Evolutionary conservation across 805 yeast species (phyloP).

Genomic region (Sugiyamaella chiloensis): DNA sequence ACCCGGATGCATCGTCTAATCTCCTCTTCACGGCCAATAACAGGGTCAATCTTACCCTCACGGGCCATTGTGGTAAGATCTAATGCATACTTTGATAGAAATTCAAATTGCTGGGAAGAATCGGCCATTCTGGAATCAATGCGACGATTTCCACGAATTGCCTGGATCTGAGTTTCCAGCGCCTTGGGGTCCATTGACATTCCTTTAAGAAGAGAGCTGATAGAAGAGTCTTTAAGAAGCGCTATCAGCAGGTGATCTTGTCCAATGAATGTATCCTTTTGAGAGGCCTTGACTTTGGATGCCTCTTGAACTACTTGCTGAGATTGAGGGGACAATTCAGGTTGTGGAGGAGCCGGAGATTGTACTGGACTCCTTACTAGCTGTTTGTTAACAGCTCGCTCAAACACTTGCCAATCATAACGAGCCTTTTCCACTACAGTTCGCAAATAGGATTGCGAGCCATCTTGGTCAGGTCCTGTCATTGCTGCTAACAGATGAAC

Average conservation of each 20-base stretch:
- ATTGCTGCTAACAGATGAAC: slow-evolving; percentile 89
- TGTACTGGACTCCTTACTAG: slow-evolving; percentile 85
- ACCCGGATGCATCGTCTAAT: slow-evolving; percentile 93
- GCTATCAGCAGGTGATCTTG: slow-evolving; percentile 93
- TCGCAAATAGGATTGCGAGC: slow-evolving; percentile 64
- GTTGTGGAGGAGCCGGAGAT: slow-evolving; percentile 81
- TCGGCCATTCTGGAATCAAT: slow-evolving; percentile 95
- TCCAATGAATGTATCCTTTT: slow-evolving; percentile 87
- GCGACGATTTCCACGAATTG: slow-evolving; percentile 83
- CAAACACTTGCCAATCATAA: slow-evolving; percentile 79
- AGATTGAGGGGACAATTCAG: slow-evolving; percentile 70
- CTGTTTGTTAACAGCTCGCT: slow-evolving; percentile 73
- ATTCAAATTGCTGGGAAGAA: slow-evolving; percentile 79
- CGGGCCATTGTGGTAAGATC: slow-evolving; percentile 93
- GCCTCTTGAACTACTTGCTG: slow-evolving; percentile 75
- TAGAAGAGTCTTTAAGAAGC: slow-evolving; percentile 69
- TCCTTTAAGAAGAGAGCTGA: slow-evolving; percentile 66
- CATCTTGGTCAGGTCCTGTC: slow-evolving; percentile 59
- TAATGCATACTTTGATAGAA: slow-evolving; percentile 81
- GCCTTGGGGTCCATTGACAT: slow-evolving; percentile 60
- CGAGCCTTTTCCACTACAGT: slow-evolving; percentile 82
- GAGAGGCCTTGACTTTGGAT: slow-evolving; percentile 72
- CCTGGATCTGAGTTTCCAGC: slow-evolving; percentile 71
- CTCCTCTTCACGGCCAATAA: slow-evolving; percentile 98
- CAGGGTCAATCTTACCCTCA: slow-evolving; percentile 95